A percentile compares a stretch with the other conserved stretches of the same genome.
phyloP scores from a whole-genome alignment of 2,329 filamentous ascomycete species.

The Didymella sp. region DNA sequence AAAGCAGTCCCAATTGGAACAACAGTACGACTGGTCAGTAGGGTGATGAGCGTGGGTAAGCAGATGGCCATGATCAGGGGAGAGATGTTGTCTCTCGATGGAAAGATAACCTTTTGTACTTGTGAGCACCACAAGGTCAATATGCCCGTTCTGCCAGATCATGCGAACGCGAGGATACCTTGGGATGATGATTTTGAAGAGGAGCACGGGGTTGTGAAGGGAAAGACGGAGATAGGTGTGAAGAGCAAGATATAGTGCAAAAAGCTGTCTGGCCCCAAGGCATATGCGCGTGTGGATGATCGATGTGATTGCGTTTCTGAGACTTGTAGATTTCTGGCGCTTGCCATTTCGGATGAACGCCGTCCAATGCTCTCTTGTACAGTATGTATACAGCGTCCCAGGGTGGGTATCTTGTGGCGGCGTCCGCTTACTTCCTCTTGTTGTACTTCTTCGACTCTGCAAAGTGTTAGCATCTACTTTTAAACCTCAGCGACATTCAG shows the following conservation, averaged over 20 bases:
- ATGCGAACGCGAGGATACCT: conserved; percentile 49
- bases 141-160: conserved; percentile 50
- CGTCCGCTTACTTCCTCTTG: conserved; percentile 51
- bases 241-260: conserved; percentile 31
- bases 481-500: background rate
- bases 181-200: conserved; percentile 56
- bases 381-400: conserved; percentile 25
- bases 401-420: conserved; percentile 7
- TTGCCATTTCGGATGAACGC: conserved; percentile 21
- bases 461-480: conserved; percentile 8
- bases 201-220: conserved; percentile 28
- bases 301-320: conserved; percentile 1
- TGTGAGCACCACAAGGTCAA: conserved; percentile 62
- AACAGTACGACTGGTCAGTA: conserved; percentile 53
- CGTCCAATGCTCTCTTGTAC: conserved; percentile 25
- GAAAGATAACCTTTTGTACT: conserved; percentile 57
- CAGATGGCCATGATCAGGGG: conserved; percentile 62
- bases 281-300: background rate
- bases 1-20: conserved; percentile 57
- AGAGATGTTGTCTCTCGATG: conserved; percentile 58
- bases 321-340: background rate
- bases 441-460: conserved; percentile 57
- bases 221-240: conserved; percentile 9
- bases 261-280: background rate
- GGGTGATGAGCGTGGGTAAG: conserved; percentile 56